Conservation (phyloP, 306 rosid genomes). For the Castanopsis chinensis region DNA sequence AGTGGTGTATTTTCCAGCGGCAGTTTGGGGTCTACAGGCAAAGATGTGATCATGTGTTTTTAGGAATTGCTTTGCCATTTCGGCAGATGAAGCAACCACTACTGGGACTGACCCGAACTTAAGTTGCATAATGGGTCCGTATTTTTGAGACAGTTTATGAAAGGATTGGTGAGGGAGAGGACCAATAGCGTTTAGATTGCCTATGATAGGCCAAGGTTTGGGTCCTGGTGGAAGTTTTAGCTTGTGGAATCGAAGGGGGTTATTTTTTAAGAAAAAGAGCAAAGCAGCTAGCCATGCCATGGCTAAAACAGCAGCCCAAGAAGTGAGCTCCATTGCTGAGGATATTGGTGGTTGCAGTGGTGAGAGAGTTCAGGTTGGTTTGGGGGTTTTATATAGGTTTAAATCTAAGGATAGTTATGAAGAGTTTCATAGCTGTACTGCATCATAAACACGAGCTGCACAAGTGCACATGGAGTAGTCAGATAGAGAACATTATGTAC, state of each 20-base stretch:
- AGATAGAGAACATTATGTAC: too few species aligned
- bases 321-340: constrained; percentile 2
- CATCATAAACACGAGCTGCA: too few species aligned
- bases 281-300: constrained; percentile 1
- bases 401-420: not conserved
- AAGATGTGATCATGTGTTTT: constrained; percentile 32
- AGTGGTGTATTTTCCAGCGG: constrained; percentile 38
- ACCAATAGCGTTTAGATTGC: constrained; percentile 40
- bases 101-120: constrained; percentile 39
- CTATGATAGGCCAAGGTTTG: constrained; percentile 49
- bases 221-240: constrained; percentile 38
- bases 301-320: not conserved
- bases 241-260: not conserved
- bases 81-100: constrained; percentile 40
- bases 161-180: constrained; percentile 42
- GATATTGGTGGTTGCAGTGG: not conserved
- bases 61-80: constrained; percentile 30
- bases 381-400: not conserved
- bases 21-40: constrained; percentile 42
- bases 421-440: too few species aligned
- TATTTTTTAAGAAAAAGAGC: constrained; percentile 1
- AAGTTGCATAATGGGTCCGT: constrained; percentile 44
- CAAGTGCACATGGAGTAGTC: too few species aligned
- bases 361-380: not conserved
- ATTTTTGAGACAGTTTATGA: constrained; percentile 37